A percentile compares a stretch with the other conserved stretches of the same genome.
phyloP scores from a whole-genome alignment of 306 rosid genomes.

The Comarum palustre region DNA sequence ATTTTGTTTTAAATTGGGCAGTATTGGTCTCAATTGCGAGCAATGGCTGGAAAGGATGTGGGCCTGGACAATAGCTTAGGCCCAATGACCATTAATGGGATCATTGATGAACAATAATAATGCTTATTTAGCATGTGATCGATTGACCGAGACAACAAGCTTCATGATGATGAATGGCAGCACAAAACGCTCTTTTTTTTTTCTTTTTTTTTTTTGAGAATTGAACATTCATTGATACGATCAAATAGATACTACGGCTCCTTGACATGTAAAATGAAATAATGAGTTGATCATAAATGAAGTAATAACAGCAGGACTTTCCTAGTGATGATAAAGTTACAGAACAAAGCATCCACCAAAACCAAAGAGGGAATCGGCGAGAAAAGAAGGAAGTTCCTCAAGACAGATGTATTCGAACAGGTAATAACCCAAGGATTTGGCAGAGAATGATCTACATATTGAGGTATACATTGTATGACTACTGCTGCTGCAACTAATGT shows the following conservation, averaged over 20 bases:
- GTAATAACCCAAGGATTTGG: not conserved
- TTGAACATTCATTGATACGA: too few relatives aligned
- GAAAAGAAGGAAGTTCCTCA: not conserved
- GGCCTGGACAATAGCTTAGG: not conserved
- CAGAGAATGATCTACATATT: not conserved
- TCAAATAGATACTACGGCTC: too few relatives aligned
- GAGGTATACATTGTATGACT: too few relatives aligned
- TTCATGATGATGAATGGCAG: not conserved
- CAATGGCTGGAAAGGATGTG: not conserved
- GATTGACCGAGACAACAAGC: not conserved
- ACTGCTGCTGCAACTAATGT: not conserved
- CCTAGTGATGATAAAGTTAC: too few relatives aligned
- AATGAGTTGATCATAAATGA: too few relatives aligned
- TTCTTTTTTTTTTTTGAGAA: too few relatives aligned
- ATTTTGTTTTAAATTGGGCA: not conserved
- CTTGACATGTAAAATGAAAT: too few relatives aligned
- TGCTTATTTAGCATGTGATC: not conserved
- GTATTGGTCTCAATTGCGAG: not conserved
- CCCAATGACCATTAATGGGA: not conserved
- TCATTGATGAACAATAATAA: too few relatives aligned
- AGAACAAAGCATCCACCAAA: not conserved
- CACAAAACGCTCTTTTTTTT: too few relatives aligned
- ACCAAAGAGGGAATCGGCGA: too few relatives aligned
- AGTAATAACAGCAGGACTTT: too few relatives aligned
- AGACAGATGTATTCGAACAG: not conserved